Evolutionary conservation across 495 filamentous ascomycete genomes (phyloP).

Genomic region (Neurospora sp.): DNA sequence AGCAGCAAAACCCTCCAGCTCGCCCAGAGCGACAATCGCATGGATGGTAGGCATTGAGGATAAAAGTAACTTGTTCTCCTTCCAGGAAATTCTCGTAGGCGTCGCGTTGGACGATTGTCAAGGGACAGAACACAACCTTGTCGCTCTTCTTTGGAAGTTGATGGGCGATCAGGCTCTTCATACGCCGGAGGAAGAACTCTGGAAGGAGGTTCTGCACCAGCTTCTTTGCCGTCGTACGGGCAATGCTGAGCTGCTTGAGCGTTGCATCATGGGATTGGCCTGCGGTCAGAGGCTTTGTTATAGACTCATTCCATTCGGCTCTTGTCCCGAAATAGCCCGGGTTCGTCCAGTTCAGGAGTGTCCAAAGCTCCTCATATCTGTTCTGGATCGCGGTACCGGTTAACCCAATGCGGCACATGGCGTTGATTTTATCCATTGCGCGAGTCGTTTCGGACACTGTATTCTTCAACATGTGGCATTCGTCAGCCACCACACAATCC

Average conservation of each 20-base stretch:
- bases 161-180: constrained; percentile 86
- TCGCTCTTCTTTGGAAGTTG: constrained; percentile 96
- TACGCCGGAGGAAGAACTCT: constrained; percentile 82
- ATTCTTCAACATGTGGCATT: constrained; percentile 90
- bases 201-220: constrained; percentile 84
- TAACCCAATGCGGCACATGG: constrained; percentile 84
- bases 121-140: constrained; percentile 86
- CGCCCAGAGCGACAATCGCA: constrained; percentile 64
- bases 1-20: constrained; percentile 79
- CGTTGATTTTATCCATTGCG: constrained; percentile 85
- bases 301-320: constrained; percentile 63
- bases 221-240: constrained; percentile 73
- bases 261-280: constrained; percentile 93
- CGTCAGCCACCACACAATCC: constrained; percentile 96
- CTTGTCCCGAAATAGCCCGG: constrained; percentile 77
- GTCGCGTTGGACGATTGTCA: constrained; percentile 71
- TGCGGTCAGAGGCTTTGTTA: constrained; percentile 68
- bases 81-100: constrained; percentile 78
- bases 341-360: constrained; percentile 92
- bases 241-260: constrained; percentile 64
- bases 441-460: constrained; percentile 64
- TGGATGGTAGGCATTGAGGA: constrained; percentile 51
- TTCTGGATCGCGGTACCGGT: constrained; percentile 98
- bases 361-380: constrained; percentile 96
- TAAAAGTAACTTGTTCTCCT: constrained; percentile 58